A percentile compares a stretch with the other conserved stretches of the same genome.
These are phyloP conservation scores for Dactylellina parvicollis DNA, from an alignment of 2,329 filamentous ascomycete species.

Conservation along the genomic window DNA sequence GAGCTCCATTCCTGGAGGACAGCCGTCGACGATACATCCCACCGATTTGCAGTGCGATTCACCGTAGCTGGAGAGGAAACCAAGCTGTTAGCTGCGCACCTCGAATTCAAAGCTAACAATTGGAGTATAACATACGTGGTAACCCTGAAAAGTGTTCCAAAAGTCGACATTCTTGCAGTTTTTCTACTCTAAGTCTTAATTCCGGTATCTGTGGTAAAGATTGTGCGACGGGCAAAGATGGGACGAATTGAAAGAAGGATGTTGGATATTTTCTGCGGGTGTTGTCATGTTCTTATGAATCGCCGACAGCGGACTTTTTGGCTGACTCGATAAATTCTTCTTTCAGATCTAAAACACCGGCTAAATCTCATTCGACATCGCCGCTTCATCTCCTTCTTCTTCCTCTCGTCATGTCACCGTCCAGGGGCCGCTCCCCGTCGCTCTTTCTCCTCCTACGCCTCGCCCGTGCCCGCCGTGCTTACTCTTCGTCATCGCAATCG, in stretches of 20 bases:
- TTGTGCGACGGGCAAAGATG: neutral
- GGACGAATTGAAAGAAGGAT: conserved; percentile 1
- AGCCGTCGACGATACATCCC: conserved; percentile 93
- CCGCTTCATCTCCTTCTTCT: neutral
- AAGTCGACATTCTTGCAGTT: conserved; percentile 76
- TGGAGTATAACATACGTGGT: conserved; percentile 72
- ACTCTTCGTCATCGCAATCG: neutral
- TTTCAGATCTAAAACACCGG: neutral
- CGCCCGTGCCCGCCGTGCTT: neutral
- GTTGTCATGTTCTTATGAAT: neutral
- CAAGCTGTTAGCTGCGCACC: conserved; percentile 33
- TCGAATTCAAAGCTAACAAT: conserved; percentile 21
- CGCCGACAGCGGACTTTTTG: conserved; percentile 39
- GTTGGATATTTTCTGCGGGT: conserved; percentile 32
- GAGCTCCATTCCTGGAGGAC: conserved; percentile 85
- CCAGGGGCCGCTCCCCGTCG: conserved; percentile 37
- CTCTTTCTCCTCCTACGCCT: conserved; percentile 31
- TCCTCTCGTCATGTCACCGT: conserved; percentile 25
- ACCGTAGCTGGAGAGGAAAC: conserved; percentile 69
- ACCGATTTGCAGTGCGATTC: conserved; percentile 93
- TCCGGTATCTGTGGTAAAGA: neutral
- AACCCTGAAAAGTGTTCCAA: conserved; percentile 82
- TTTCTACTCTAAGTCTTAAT: neutral
- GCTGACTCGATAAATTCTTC: neutral
- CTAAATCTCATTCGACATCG: conserved; percentile 2